phyloP scores from a whole-genome alignment of 1,139 yeast species.

The Diutina sp. region DNA sequence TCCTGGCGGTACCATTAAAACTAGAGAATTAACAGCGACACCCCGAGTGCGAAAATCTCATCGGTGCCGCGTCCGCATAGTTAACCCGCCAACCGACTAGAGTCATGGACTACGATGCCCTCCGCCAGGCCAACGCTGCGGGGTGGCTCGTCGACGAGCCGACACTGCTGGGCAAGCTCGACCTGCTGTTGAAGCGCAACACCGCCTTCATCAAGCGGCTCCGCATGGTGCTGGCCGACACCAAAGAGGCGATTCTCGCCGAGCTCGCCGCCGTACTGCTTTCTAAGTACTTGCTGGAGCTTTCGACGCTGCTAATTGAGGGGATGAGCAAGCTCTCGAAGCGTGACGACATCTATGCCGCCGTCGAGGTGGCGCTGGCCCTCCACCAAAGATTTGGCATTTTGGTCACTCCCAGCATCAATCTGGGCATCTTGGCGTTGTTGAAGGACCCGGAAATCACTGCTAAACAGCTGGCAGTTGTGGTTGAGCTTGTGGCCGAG shows the following conservation, averaged over 20 bases:
- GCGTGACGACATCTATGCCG: slow-evolving; percentile 48
- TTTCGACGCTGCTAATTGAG: slow-evolving; percentile 51
- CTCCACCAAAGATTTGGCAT: slow-evolving; percentile 63
- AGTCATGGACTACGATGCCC: neutral
- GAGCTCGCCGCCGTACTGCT: slow-evolving; percentile 56
- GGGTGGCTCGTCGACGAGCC: slow-evolving; percentile 1
- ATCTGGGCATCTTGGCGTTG: slow-evolving; percentile 19
- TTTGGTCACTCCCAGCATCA: slow-evolving; percentile 42
- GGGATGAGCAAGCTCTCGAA: slow-evolving; percentile 44
- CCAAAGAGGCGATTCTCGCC: slow-evolving; percentile 29
- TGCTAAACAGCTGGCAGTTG: slow-evolving; percentile 30
- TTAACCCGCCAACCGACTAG: no score
- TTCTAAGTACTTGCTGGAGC: slow-evolving; percentile 67
- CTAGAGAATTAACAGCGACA: no score
- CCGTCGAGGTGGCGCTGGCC: slow-evolving; percentile 56
- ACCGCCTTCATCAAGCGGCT: slow-evolving; percentile 70
- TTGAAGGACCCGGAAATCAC: slow-evolving; percentile 33
- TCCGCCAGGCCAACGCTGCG: neutral
- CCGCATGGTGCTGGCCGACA: slow-evolving; percentile 31
- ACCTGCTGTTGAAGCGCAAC: slow-evolving; percentile 73
- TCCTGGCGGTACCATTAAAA: no score
- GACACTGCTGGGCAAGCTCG: slow-evolving; percentile 28
- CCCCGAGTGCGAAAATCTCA: neutral
- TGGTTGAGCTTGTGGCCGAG: slow-evolving; percentile 48
- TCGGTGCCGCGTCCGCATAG: neutral